Evolutionary conservation across 2,329 filamentous ascomycete genomes (phyloP).

Genomic region (Diaporthe caulivora): DNA sequence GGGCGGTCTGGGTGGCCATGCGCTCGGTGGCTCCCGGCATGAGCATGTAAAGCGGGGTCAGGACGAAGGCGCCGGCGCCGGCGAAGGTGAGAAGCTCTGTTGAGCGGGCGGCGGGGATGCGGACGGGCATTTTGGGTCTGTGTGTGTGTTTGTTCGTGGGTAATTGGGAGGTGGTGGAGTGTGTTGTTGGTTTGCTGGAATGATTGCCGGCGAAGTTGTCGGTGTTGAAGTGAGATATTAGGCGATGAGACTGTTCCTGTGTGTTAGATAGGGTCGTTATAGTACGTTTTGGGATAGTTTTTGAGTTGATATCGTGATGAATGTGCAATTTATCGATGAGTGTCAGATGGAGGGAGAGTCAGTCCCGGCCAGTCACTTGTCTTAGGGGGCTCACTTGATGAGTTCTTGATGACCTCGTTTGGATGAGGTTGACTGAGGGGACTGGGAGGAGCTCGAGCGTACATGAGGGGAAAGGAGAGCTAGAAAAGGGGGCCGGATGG

Average conservation of each 20-base stretch:
- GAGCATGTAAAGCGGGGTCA: slow-evolving; percentile 70
- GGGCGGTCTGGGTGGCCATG: slow-evolving; percentile 64
- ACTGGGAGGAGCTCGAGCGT: neutral
- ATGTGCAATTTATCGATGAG: neutral
- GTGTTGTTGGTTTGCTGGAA: slow-evolving; percentile 1
- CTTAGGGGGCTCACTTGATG: neutral
- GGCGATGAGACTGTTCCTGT: neutral
- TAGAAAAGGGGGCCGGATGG: neutral
- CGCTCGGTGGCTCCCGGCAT: slow-evolving; percentile 68
- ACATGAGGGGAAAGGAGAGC: slow-evolving; percentile 9
- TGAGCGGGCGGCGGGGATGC: slow-evolving; percentile 62
- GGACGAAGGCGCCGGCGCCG: slow-evolving; percentile 64
- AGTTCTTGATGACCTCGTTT: neutral
- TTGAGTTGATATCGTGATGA: neutral
- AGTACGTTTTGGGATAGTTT: neutral
- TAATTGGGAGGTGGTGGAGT: slow-evolving; percentile 6
- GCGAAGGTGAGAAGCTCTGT: slow-evolving; percentile 67
- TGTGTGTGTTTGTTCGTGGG: neutral
- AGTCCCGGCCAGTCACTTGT: neutral
- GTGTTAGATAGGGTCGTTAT: neutral
- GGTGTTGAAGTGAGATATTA: neutral
- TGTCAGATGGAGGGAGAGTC: neutral
- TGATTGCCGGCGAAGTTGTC: neutral
- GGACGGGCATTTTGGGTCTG: slow-evolving; percentile 60
- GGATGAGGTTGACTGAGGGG: neutral